Base-by-base conservation (phyloP, 768 basidiomycete species). In the Suillus brevipes region DNA sequence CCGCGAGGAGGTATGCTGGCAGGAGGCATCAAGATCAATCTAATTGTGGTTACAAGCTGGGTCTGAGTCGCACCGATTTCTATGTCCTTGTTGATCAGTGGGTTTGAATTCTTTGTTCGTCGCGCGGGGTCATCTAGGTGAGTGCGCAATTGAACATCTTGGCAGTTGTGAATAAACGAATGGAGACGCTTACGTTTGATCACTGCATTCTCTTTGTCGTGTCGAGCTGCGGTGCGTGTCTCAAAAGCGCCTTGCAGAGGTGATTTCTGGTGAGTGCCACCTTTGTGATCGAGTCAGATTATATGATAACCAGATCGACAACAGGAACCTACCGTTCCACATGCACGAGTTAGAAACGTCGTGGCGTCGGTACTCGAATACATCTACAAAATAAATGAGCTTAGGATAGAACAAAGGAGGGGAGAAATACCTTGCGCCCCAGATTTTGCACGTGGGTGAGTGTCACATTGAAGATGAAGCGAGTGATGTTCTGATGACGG, bases 141-240 rank as follows among this genome's bases (percentile, higher is more conserved):
- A 62, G 60, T 36, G 31, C n/a, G 2, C 18, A 42, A 6, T 28
- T 42, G 10, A 59, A 28, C 9, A 59, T 12, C 38, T 13, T 28
- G 38, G 16, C 23, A 59, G 18, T 12, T 12, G 18, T 16, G 42
- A 40, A 25, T 40, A 34, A 31, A 55, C 10, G 10, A 42, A 42
- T 3, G 23, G 1, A 25, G 25, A 59, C 25, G 16, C 58, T 13
- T 49, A 61, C 59, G 7, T 61, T 37, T 40, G 34, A 45, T 60
- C 37, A 8, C 16, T 8, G 12, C 23, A 2, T 64, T 61, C 59
- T 64, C 63, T 40, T 50, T 62, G 45, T 49, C 13, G 28, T 64
- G 63, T 23, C 37, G 61, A 37, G 47, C 59, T 36, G 40, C 60
- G 14, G 64, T 64, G 20, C 49, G 38, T 4, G 6, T 42, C 25